Evolutionary conservation across 2,329 filamentous ascomycete species (phyloP), one percentile per base, ranked within the genome.

Genomic region (Diplodia intermedia): DNA sequence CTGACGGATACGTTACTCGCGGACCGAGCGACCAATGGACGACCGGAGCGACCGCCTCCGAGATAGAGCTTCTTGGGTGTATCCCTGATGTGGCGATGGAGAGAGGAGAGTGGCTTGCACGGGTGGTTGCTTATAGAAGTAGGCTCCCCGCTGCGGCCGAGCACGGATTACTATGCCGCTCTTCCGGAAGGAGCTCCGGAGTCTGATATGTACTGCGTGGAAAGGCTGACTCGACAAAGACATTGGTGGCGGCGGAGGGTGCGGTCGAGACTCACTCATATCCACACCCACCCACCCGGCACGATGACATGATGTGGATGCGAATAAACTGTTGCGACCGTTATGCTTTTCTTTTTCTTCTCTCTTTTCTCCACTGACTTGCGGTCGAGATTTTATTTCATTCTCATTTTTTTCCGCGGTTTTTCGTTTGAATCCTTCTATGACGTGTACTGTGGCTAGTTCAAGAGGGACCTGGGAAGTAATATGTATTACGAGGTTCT

Each of bases 161-260:
- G 11, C 18, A 26, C 4, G 26, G 26, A 26, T 26, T 2, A 26
- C 14, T 6, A 7, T 9, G 1, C 20, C 18, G 18, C 11, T 3
- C 20, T 11, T 53, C 50, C 50, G 50, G 50, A 53, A 29, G 50
- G 50, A 53, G 50, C 6, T 53, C 50, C 50, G 50, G 50, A 53
- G 23, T 12, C 36, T 11, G 11, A 38, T 12, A n/a, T n/a, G n/a
- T n/a, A 12, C 29, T 26, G 11, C 7, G 23, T 26, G 12, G 50
- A 7, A 53, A 53, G 9, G 14, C 50, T 31, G 50, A 53, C 50
- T 53, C 50, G 50, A 53, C 7, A 11, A 11, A 11, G 43, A 47
- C 8, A 47, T 47, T 47, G 43, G 43, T 47, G 43, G 43, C 43
- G 43, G 43, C 43, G 20, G 7, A 47, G 43, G 20, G 6, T 8